phyloP scores from a whole-genome alignment of 805 yeast genomes.

The Maudiozyma barnettii region DNA sequence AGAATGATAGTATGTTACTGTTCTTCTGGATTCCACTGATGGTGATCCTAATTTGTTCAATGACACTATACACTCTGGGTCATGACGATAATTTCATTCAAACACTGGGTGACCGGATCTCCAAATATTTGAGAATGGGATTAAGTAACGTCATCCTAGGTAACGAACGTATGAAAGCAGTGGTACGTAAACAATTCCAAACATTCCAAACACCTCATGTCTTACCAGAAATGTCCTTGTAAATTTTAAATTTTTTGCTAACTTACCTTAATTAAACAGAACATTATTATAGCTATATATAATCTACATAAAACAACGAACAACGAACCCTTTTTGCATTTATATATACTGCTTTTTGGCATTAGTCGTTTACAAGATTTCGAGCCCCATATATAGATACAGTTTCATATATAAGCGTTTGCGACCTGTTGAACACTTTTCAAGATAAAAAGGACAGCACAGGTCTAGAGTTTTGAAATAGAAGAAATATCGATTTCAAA shows the following conservation, averaged over 20 bases:
- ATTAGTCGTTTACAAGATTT: too few species aligned
- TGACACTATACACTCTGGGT: constrained; percentile 32
- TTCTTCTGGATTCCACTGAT: constrained; percentile 86
- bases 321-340: too few species aligned
- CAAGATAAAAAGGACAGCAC: too few species aligned
- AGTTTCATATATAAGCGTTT: too few species aligned
- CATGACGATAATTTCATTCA: constrained; percentile 26
- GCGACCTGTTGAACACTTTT: too few species aligned
- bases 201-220: constrained; percentile 11
- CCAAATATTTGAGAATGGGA: constrained; percentile 33
- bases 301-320: too few species aligned
- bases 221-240: constrained; percentile 2
- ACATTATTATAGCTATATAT: too few species aligned
- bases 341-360: too few species aligned
- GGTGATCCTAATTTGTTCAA: constrained; percentile 40
- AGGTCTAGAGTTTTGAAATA: too few species aligned
- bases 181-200: constrained; percentile 27
- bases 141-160: constrained; percentile 43
- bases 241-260: not conserved
- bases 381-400: too few species aligned
- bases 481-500: too few species aligned
- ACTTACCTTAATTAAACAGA: too few species aligned
- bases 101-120: constrained; percentile 14
- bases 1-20: constrained; percentile 69
- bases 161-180: constrained; percentile 36